Conservation (phyloP, 768 basidiomycete genomes). For the Sarcomyxa edulis region DNA sequence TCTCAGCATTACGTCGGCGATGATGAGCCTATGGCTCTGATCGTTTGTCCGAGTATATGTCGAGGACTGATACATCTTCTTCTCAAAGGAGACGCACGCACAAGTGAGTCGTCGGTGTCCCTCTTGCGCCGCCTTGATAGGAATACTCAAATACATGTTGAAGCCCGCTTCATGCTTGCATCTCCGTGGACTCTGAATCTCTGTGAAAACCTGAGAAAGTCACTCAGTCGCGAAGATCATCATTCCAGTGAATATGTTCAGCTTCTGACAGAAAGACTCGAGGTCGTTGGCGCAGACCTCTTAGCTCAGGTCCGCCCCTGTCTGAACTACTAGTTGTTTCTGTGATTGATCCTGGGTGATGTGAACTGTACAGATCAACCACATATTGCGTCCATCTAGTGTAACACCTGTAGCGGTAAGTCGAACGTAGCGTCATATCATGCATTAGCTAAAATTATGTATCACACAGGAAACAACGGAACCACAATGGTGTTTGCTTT, state of each 20-base stretch:
- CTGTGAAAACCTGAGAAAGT: slow-evolving; percentile 26
- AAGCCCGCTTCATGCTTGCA: slow-evolving; percentile 22
- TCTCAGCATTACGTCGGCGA: slow-evolving; percentile 38
- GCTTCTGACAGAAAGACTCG: slow-evolving; percentile 26
- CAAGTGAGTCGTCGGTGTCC: slow-evolving; percentile 24
- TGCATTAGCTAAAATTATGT: not conserved
- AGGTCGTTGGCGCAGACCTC: slow-evolving; percentile 16
- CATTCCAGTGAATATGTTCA: slow-evolving; percentile 16
- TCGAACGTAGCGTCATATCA: not conserved
- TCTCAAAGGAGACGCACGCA: slow-evolving; percentile 17
- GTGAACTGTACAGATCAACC: not conserved
- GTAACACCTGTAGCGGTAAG: not conserved
- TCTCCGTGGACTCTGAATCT: slow-evolving; percentile 53
- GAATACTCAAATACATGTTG: not conserved
- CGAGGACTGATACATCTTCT: slow-evolving; percentile 38
- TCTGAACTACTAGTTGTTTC: not conserved
- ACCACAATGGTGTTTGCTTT: slow-evolving; percentile 6
- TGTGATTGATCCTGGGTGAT: not conserved
- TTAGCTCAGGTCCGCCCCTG: slow-evolving; percentile 20
- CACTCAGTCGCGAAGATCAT: slow-evolving; percentile 15
- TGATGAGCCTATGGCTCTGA: slow-evolving; percentile 45
- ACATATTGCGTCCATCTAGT: not conserved
- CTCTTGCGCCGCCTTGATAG: not conserved
- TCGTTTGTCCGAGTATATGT: slow-evolving; percentile 47
- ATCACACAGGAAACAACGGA: slow-evolving; percentile 5